A percentile compares a stretch with the other conserved stretches of the same genome.
These are phyloP conservation scores for Leccinum incarnatum DNA, from an alignment of 768 basidiomycete species.

Conservation along the genomic window DNA sequence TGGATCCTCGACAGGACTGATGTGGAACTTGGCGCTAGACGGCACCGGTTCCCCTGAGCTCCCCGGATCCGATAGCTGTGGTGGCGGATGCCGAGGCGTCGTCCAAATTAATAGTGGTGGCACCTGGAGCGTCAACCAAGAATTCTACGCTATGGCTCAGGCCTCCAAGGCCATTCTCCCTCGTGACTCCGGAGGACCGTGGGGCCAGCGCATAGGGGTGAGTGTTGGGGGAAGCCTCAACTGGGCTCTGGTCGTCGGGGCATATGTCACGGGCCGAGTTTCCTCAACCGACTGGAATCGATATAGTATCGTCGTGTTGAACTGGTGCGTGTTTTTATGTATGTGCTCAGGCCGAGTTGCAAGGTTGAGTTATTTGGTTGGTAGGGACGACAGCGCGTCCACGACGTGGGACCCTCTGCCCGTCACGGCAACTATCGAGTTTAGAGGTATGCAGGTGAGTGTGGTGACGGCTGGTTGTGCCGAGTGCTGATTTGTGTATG, in stretches of 20 bases:
- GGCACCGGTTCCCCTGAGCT: slow-evolving; percentile 60
- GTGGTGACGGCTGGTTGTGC: background rate
- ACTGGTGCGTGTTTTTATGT: slow-evolving; percentile 42
- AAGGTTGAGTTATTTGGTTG: background rate
- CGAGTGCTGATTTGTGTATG: background rate
- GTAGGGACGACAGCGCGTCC: slow-evolving; percentile 48
- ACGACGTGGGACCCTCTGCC: slow-evolving; percentile 53
- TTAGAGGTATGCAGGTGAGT: slow-evolving; percentile 57
- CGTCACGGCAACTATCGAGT: slow-evolving; percentile 58
- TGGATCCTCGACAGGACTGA: slow-evolving; percentile 45
- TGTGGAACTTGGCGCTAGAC: slow-evolving; percentile 77
- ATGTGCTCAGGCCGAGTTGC: background rate
- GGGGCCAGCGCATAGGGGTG: slow-evolving; percentile 64
- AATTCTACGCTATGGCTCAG: slow-evolving; percentile 76
- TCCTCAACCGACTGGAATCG: slow-evolving; percentile 55
- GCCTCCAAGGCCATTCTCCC: slow-evolving; percentile 72
- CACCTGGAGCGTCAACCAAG: slow-evolving; percentile 65
- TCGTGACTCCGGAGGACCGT: slow-evolving; percentile 64
- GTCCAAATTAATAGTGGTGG: slow-evolving; percentile 65
- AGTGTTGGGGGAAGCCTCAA: slow-evolving; percentile 52
- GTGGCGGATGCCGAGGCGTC: slow-evolving; percentile 62
- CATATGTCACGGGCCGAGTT: slow-evolving; percentile 59
- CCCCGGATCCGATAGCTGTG: slow-evolving; percentile 63
- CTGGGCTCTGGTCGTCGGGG: slow-evolving; percentile 63
- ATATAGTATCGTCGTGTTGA: slow-evolving; percentile 72